phyloP scores from a whole-genome alignment of 208 protist genomes.

The Leishmania arabica region DNA sequence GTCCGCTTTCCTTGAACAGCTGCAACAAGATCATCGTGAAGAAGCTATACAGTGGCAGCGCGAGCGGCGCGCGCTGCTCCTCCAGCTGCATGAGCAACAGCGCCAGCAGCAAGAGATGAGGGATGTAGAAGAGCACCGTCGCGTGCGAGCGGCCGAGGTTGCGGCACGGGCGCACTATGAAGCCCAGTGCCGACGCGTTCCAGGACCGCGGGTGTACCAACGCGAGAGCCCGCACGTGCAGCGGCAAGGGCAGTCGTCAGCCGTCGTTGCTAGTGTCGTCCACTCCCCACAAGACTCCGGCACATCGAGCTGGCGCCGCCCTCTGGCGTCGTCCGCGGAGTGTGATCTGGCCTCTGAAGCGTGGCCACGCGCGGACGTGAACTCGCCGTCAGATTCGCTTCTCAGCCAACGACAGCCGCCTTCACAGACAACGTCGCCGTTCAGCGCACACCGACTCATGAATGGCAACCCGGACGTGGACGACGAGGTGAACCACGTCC shows the following conservation, averaged over 20 bases:
- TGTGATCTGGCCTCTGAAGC: neutral
- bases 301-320: neutral
- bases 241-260: neutral
- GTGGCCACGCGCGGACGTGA: neutral
- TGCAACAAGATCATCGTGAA: slow-evolving; percentile 36
- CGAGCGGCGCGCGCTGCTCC: slow-evolving; percentile 36
- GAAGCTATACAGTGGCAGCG: slow-evolving; percentile 42
- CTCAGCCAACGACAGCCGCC: neutral
- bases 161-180: slow-evolving; percentile 10
- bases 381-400: neutral
- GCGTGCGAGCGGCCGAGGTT: slow-evolving; percentile 1
- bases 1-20: slow-evolving; percentile 39
- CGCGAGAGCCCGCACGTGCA: neutral
- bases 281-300: neutral
- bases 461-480: neutral
- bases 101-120: neutral
- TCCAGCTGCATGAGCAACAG: slow-evolving; percentile 29
- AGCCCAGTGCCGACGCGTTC: neutral
- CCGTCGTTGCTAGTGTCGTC: neutral
- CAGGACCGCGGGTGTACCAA: neutral
- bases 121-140: neutral
- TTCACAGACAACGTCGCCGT: neutral
- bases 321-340: neutral
- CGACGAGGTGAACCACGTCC: neutral
- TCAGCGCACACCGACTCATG: slow-evolving; percentile 16